Evolutionary conservation across 163 green algal genomes (phyloP).

Genomic region (Chloroidium sp.): DNA sequence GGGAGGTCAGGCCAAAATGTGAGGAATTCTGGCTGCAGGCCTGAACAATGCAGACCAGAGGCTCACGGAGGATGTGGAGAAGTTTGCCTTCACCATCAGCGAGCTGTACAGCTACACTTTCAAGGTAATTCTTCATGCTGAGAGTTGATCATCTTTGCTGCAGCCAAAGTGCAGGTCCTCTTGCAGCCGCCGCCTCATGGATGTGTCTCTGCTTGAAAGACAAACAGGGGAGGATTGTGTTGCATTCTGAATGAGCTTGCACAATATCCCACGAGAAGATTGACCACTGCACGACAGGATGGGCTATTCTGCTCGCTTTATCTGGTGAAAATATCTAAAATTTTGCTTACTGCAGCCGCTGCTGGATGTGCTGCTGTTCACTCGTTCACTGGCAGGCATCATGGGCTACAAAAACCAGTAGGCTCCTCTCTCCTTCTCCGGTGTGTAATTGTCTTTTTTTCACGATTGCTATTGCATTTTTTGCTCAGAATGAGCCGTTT

Average conservation of each 20-base stretch:
- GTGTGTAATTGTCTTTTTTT: background rate
- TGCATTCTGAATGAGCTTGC: too few relatives aligned
- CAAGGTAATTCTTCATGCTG: slow-evolving; percentile 33
- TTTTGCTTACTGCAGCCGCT: slow-evolving; percentile 52
- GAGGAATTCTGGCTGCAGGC: slow-evolving; percentile 18
- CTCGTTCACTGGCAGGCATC: slow-evolving; percentile 54
- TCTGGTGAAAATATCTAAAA: too few relatives aligned
- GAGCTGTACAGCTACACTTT: slow-evolving; percentile 84
- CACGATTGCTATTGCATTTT: background rate
- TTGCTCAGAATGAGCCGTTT: background rate
- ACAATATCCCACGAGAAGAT: too few relatives aligned
- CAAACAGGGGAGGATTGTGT: too few relatives aligned
- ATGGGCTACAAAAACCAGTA: slow-evolving; percentile 78
- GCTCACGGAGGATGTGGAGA: slow-evolving; percentile 92
- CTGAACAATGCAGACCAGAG: slow-evolving; percentile 81
- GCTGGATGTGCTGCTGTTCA: slow-evolving; percentile 92
- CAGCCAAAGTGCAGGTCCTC: too few relatives aligned
- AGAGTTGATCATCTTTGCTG: too few relatives aligned
- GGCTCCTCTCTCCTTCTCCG: too few relatives aligned
- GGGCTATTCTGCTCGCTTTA: too few relatives aligned
- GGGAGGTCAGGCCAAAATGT: too few relatives aligned
- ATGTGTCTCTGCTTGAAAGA: too few relatives aligned
- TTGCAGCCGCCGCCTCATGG: too few relatives aligned
- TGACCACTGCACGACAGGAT: too few relatives aligned
- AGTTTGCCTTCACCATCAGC: slow-evolving; percentile 71